Evolutionary conservation across 768 basidiomycete genomes (phyloP).

Genomic region (Tricholoma flavovirens): DNA sequence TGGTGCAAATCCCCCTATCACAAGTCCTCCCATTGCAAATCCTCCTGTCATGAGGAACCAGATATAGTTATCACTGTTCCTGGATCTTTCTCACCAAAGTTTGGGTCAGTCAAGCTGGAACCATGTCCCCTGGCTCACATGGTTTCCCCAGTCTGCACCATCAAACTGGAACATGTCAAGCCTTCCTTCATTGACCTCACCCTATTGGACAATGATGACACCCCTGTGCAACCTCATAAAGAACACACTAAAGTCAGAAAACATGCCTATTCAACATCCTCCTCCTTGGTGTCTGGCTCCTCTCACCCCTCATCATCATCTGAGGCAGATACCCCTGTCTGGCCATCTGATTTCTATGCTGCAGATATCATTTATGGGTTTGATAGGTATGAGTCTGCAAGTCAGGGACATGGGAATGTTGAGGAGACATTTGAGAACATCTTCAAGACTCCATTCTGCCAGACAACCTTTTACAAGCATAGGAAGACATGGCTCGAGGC

Average conservation of each 20-base stretch:
- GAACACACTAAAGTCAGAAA: not conserved
- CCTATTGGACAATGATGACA: not conserved
- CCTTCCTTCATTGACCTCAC: not conserved
- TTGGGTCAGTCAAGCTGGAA: not conserved
- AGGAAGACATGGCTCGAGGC: not conserved
- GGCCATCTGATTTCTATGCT: not conserved
- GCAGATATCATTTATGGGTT: not conserved
- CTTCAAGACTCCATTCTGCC: not conserved
- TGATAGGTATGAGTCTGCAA: not conserved
- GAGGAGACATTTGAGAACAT: not conserved
- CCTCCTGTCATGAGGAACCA: not conserved
- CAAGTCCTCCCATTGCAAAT: not conserved
- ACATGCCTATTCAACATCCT: not conserved
- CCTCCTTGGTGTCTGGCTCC: no score
- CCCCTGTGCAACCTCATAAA: not conserved
- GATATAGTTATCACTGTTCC: not conserved
- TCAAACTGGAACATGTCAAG: not conserved
- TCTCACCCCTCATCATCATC: not conserved
- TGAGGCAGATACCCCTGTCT: not conserved
- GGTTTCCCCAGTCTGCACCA: not conserved
- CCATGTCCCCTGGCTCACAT: not conserved
- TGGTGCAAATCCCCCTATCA: not conserved
- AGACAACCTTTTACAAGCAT: not conserved
- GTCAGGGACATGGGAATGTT: not conserved
- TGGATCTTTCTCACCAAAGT: not conserved